These are phyloP conservation scores for Pythium sp. DNA, from an alignment of 352 stramenopile genomes.

Conservation along the genomic window DNA sequence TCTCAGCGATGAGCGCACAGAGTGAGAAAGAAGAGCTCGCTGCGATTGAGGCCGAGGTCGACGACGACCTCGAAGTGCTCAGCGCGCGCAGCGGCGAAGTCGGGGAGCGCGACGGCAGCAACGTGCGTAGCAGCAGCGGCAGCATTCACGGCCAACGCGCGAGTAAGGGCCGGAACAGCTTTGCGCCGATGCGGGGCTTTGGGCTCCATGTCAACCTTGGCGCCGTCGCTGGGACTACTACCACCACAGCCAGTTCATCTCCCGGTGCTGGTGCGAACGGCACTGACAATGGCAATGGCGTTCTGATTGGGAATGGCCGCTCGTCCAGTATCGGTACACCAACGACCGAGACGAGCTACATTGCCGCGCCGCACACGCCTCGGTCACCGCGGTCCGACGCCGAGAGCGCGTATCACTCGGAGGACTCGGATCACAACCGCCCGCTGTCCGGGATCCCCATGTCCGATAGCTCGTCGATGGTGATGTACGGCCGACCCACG, in stretches of 20 bases:
- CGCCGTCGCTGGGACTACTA: neutral
- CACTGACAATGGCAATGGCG: neutral
- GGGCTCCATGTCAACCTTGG: constrained; percentile 59
- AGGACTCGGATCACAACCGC: constrained; percentile 44
- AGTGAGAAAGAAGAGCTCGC: constrained; percentile 67
- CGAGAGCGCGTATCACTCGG: constrained; percentile 61
- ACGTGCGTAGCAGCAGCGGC: constrained; percentile 15
- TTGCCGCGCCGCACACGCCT: constrained; percentile 47
- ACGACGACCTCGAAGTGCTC: constrained; percentile 75
- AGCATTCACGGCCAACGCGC: constrained; percentile 15
- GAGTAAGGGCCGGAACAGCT: constrained; percentile 25
- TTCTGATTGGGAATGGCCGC: neutral
- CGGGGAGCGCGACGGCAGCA: constrained; percentile 38
- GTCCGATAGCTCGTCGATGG: constrained; percentile 45
- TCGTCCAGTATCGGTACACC: constrained; percentile 24
- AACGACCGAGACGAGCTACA: constrained; percentile 43
- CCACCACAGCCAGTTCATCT: neutral
- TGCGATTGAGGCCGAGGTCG: constrained; percentile 73
- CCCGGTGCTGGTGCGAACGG: neutral
- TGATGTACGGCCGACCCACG: constrained; percentile 61
- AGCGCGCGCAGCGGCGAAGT: constrained; percentile 68
- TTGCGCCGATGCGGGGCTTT: constrained; percentile 45
- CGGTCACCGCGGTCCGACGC: constrained; percentile 55
- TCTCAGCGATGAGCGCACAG: constrained; percentile 48
- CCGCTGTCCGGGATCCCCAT: constrained; percentile 34